A percentile compares a stretch with the other conserved stretches of the same genome.
phyloP scores from a whole-genome alignment of 495 filamentous ascomycete species.

The Penicillium cosmopolitanum region DNA sequence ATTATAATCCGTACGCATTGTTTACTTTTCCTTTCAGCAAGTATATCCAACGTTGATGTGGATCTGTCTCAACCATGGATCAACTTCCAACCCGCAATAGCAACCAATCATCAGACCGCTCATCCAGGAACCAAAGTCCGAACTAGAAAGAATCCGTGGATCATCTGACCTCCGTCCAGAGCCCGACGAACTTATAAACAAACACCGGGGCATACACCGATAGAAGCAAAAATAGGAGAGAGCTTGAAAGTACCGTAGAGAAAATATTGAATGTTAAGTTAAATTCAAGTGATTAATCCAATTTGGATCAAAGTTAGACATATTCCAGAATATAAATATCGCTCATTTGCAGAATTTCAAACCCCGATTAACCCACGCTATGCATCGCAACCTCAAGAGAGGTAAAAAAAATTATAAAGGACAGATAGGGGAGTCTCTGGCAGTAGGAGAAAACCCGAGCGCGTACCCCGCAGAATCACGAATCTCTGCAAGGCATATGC shows the following conservation, averaged over 20 bases:
- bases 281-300: conserved; percentile 2
- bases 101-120: conserved; percentile 5
- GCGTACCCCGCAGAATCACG: conserved; percentile 1
- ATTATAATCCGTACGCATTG: too few relatives aligned
- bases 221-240: background rate
- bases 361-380: conserved; percentile 32
- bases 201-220: background rate
- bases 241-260: background rate
- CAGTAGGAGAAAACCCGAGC: conserved; percentile 3
- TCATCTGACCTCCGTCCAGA: background rate
- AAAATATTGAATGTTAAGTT: conserved; percentile 1
- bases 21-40: background rate
- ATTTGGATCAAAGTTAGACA: conserved; percentile 12
- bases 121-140: background rate
- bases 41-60: conserved; percentile 1
- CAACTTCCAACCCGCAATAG: background rate
- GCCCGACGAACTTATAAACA: background rate
- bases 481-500: conserved; percentile 20
- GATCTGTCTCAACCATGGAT: background rate
- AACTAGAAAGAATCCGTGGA: background rate
- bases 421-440: conserved; percentile 17
- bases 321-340: conserved; percentile 20
- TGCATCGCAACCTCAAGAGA: conserved; percentile 24
- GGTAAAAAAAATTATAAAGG: background rate
- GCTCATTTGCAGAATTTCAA: conserved; percentile 27